These are phyloP conservation scores for Rhodosorus marinus DNA, from an alignment of 23 red algal species.

Conservation along the genomic window DNA sequence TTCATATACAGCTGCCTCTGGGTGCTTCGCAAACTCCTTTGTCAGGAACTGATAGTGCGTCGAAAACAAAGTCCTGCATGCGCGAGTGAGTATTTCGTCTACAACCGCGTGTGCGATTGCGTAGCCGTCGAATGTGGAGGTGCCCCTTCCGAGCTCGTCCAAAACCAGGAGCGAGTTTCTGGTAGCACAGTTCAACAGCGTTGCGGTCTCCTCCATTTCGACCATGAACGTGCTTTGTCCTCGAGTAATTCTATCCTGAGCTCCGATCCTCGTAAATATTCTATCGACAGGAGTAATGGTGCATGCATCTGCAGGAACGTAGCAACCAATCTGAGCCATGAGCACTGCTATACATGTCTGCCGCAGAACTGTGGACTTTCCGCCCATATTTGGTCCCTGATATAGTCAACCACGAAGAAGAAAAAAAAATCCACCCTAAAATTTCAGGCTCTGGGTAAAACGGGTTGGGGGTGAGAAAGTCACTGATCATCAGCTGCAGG, in stretches of 20 bases:
- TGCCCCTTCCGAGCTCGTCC: constrained; percentile 88
- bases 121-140: constrained; percentile 85
- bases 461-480: too few species aligned
- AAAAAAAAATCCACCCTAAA: too few species aligned
- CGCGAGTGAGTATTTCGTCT: constrained; percentile 24
- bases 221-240: constrained; percentile 92
- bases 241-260: constrained; percentile 67
- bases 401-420: too few species aligned
- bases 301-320: constrained; percentile 60
- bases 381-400: constrained; percentile 31
- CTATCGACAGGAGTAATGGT: constrained; percentile 32
- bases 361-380: constrained; percentile 84
- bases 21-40: background rate
- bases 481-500: too few species aligned
- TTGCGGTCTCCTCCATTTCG: constrained; percentile 84
- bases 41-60: constrained; percentile 61
- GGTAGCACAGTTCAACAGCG: constrained; percentile 59
- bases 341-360: constrained; percentile 65
- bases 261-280: constrained; percentile 78
- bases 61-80: constrained; percentile 65
- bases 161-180: constrained; percentile 69
- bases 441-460: too few species aligned
- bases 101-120: constrained; percentile 61
- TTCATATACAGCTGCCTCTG: background rate
- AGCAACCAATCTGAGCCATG: constrained; percentile 85